These are phyloP conservation scores for Kernera saxatilis DNA, from an alignment of 345 rosid genomes.

Conservation along the genomic window DNA sequence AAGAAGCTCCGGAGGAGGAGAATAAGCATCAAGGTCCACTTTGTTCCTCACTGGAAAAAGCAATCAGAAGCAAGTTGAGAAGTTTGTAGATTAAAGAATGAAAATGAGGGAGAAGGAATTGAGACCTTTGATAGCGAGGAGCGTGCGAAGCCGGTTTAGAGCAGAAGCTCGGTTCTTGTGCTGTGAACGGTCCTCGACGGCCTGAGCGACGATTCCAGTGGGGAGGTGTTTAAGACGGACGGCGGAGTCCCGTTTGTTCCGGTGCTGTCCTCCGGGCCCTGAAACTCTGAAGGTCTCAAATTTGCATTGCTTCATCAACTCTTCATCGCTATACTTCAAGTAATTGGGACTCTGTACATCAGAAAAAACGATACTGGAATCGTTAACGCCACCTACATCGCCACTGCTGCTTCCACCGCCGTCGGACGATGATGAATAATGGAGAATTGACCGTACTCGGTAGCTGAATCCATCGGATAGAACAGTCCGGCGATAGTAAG, in stretches of 20 bases:
- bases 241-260: conserved; percentile 94
- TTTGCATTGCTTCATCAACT: conserved; percentile 73
- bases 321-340: conserved; percentile 58
- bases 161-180: conserved; percentile 91
- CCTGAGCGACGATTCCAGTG: conserved; percentile 79
- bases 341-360: conserved; percentile 21
- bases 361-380: background rate
- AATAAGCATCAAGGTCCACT: conserved; percentile 49
- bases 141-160: conserved; percentile 67
- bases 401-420: background rate
- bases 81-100: background rate
- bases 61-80: background rate
- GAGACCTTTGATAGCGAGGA: conserved; percentile 70
- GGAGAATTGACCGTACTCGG: background rate
- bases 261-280: conserved; percentile 96
- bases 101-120: background rate
- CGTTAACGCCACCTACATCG: background rate
- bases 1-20: conserved; percentile 79
- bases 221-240: conserved; percentile 84
- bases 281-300: conserved; percentile 67
- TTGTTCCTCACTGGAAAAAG: conserved; percentile 55
- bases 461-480: background rate
- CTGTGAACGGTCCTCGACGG: conserved; percentile 87
- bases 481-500: background rate
- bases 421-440: conserved; percentile 20